Evolutionary conservation across 2,329 filamentous ascomycete species (phyloP), one percentile per base, ranked within the genome.

Genomic region (Aureobasidium sp.): DNA sequence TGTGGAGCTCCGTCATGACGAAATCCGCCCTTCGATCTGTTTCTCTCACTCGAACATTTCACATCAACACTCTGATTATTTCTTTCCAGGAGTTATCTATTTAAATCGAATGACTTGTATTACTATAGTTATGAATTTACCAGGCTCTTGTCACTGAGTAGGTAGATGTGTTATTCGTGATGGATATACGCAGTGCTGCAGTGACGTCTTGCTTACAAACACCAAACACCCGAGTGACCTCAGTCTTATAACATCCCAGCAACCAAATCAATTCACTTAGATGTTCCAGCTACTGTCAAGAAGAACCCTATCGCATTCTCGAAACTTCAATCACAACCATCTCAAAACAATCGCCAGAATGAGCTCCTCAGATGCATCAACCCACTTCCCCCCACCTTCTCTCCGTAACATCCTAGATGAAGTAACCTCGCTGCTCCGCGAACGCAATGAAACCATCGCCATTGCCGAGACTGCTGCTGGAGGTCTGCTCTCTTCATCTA

Each of bases 401-500:
- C 67, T 84, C 55, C 74, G 71, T 13, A 68, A 72, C 5, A 72
- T 83, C 36, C 73, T 79, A 10, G 66, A 71, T 36, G 79, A 84
- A 72, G 77, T 86, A 32, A 77, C 79, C 3, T 68, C 71, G 2
- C 76, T 85, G 41, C 77, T 87, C 42, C 82, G 80, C 65, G 74
- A 80, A 47, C 78, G 78, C 60, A 77, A 79, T 63, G 81, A 86
- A 68, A 85, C 79, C 37, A 76, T 87, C 65, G 81, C 79, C 62
- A 80, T 87, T 41, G 84, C 82, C 59, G 85, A 87, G 71, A 87
- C 84, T 25, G 84, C 84, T 50, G 82, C 84, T 9, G 85, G 85
- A 37, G 85, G 85, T 15, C 77, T 88, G 34, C 81, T 86, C 62
- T 84, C 81, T 50, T 79, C 83, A 30, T 76, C 80, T 47, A 74